A percentile compares a stretch with the other conserved stretches of the same genome.
phyloP scores from a whole-genome alignment of 352 stramenopile species.

The Globisporangium solare region DNA sequence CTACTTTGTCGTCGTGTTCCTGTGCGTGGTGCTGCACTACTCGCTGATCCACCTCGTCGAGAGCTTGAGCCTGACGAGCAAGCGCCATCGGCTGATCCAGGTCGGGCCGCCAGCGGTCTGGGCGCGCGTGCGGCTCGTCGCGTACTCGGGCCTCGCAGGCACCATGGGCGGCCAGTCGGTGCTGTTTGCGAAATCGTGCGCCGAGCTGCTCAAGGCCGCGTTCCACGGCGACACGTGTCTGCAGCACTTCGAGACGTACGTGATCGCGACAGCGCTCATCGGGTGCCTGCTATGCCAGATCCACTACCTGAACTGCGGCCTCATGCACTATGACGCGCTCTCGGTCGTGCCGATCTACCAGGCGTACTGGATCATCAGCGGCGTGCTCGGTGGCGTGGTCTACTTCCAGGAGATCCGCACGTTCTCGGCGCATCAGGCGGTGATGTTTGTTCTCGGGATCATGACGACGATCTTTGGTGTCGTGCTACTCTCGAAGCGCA shows the following conservation, averaged over 20 bases:
- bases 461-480: constrained; percentile 80
- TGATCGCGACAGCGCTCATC: constrained; percentile 56
- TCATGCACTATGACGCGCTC: constrained; percentile 77
- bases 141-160: constrained; percentile 67
- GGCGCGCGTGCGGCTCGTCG: constrained; percentile 65
- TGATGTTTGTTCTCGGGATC: constrained; percentile 85
- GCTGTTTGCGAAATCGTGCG: constrained; percentile 82
- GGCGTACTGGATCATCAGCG: constrained; percentile 88
- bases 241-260: constrained; percentile 55
- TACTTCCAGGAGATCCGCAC: constrained; percentile 90
- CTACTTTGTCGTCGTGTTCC: constrained; percentile 53
- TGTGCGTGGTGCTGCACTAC: constrained; percentile 56
- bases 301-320: constrained; percentile 73
- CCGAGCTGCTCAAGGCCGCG: constrained; percentile 67
- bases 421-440: constrained; percentile 66
- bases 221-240: constrained; percentile 66
- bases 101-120: constrained; percentile 54
- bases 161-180: constrained; percentile 82
- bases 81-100: constrained; percentile 73
- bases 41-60: constrained; percentile 65
- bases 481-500: constrained; percentile 73
- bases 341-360: constrained; percentile 85
- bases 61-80: constrained; percentile 58
- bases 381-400: constrained; percentile 83
- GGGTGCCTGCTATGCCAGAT: constrained; percentile 69